Evolutionary conservation across 164 flowering plant genomes (phyloP).

Genomic region (Aristolochia fimbriata): DNA sequence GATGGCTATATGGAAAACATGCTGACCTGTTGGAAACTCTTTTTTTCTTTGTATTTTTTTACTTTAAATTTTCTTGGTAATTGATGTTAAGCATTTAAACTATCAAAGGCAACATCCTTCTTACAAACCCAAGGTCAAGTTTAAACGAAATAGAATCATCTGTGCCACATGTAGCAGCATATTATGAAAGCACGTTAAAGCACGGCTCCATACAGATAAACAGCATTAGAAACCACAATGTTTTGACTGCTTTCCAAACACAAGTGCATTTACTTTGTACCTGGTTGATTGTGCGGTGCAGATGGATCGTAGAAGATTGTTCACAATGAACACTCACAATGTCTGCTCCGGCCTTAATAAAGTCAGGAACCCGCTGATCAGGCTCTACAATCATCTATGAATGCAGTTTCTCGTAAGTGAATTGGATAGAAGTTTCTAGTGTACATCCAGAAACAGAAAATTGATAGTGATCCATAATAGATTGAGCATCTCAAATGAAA

Average conservation of each 20-base stretch:
- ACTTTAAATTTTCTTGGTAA: no score
- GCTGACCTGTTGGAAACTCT: no score
- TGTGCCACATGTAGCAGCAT: no score
- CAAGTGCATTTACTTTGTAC: slow-evolving; percentile 28
- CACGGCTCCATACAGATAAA: no score
- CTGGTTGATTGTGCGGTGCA: slow-evolving; percentile 78
- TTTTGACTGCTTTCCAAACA: background rate
- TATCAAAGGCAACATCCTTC: no score
- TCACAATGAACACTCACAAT: slow-evolving; percentile 96
- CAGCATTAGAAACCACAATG: background rate
- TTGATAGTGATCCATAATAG: background rate
- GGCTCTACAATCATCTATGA: slow-evolving; percentile 98
- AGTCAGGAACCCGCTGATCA: slow-evolving; percentile 90
- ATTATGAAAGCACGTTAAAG: no score
- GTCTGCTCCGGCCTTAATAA: slow-evolving; percentile 97
- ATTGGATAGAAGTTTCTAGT: background rate
- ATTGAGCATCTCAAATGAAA: background rate
- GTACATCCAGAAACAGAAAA: background rate
- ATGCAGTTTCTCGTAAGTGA: background rate
- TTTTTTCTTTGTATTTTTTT: no score
- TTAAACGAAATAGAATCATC: no score
- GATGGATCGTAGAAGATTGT: slow-evolving; percentile 89
- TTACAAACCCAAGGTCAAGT: no score
- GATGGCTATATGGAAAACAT: no score
- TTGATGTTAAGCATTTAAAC: no score